Base-by-base conservation (phyloP, 2,329 filamentous ascomycete species). In the Fusarium albosuccineum region DNA sequence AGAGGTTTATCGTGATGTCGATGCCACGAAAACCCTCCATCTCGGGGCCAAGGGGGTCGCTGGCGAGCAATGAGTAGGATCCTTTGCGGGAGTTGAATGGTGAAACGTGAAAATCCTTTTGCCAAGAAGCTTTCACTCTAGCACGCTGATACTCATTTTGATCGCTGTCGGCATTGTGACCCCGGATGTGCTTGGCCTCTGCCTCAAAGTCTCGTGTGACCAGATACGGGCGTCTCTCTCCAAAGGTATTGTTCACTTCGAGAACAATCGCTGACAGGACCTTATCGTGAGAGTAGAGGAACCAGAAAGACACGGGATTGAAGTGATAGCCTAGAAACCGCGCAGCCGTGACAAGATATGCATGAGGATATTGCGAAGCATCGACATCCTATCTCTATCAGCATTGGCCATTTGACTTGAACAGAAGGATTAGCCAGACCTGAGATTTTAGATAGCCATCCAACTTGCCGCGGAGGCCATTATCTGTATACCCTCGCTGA, bases 251-350 rank as follows among this genome's bases (percentile, higher is more conserved):
- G 77, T 92, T 92, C 45, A 93, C 89, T 75, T 94, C 91, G 1
- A 92, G 74, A 2, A 94, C 82, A 78, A 93, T 88, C 57, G 88
- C 88, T 26, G 82, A 84, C 13, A 94, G 81, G 6, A 83, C 77
- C 59, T 85, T 84, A 9, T 86, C 77, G 0, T 77, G 68, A 11
- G 88, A 85, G 74, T 94, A 94, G 3, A 94, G 83, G 68, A 93
- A 93, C 90, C 91, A 94, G 71, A 94, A 92, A 0, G 91, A 93
- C 3, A 91, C 89, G 0, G 91, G 91, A 70, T 93, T 94, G 78
- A 92, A 93, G 22, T 87, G 86, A 73, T 91, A 92, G 4, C 89
- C 89, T 6, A 92, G 75, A 63, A 93, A 90, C 30, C 85, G 84
- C 6, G 91, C 87, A 4, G 90, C 89, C 2, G 92, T 94, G 22